Conservation (phyloP, 352 stramenopile species). For the Poterioochromonas sp. region DNA sequence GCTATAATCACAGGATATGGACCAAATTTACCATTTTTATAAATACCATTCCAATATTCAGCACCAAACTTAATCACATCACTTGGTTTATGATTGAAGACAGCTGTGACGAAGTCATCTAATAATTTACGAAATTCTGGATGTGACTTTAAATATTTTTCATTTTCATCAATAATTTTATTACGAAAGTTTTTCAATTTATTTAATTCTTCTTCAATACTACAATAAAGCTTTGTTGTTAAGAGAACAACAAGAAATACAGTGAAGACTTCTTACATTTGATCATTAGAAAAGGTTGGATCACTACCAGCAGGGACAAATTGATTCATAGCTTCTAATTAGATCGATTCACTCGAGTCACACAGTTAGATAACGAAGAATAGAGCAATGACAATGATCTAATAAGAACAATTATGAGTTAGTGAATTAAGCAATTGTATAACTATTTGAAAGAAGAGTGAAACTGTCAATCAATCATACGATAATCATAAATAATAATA, state of each 20-base stretch:
- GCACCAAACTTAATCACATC: slow-evolving; percentile 28
- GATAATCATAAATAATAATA: too few relatives aligned
- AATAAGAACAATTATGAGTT: too few relatives aligned
- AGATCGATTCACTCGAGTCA: too few relatives aligned
- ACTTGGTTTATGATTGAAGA: slow-evolving; percentile 1
- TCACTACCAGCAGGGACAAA: not conserved
- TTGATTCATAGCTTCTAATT: slow-evolving; percentile 27
- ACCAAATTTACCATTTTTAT: not conserved
- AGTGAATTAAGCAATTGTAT: too few relatives aligned
- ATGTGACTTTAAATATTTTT: slow-evolving; percentile 3
- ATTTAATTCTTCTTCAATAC: not conserved
- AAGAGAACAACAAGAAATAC: too few relatives aligned
- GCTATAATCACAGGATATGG: slow-evolving; percentile 70
- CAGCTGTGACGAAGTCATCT: slow-evolving; percentile 15
- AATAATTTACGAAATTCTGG: slow-evolving; percentile 7
- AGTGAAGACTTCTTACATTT: too few relatives aligned
- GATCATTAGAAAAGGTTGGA: not conserved
- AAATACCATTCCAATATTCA: not conserved
- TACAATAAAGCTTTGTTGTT: too few relatives aligned
- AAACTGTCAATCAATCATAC: too few relatives aligned
- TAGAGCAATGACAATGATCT: too few relatives aligned
- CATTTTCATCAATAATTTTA: not conserved
- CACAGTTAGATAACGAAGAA: too few relatives aligned
- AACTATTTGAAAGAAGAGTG: too few relatives aligned
- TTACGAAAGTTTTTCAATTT: slow-evolving; percentile 8